A percentile compares a stretch with the other conserved stretches of the same genome.
Conservation (phyloP, 768 basidiomycete species). For the Pisolithus orientalis region DNA sequence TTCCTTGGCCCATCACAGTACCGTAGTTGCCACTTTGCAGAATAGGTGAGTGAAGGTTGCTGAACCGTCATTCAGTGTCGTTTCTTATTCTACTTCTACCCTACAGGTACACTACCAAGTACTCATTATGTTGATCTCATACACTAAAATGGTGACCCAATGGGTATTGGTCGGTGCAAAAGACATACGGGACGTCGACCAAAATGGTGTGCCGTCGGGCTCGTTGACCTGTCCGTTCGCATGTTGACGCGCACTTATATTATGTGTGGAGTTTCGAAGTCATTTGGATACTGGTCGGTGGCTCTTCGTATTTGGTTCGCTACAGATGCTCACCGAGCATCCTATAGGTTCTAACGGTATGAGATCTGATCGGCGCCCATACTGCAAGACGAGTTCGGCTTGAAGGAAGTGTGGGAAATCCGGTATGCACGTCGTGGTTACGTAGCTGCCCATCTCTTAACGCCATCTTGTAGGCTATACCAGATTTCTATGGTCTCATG, state of each 20-base stretch:
- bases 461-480: slow-evolving; percentile 38
- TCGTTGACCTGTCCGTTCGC: not conserved
- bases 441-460: not conserved
- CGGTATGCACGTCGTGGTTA: slow-evolving; percentile 35
- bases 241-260: not conserved
- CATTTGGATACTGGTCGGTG: slow-evolving; percentile 60
- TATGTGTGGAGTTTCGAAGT: slow-evolving; percentile 71
- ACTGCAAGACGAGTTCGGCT: slow-evolving; percentile 59
- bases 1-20: not conserved
- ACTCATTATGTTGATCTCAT: not conserved
- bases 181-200: slow-evolving; percentile 54
- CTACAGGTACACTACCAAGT: slow-evolving; percentile 52
- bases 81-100: slow-evolving; percentile 66
- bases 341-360: slow-evolving; percentile 52
- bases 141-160: slow-evolving; percentile 24
- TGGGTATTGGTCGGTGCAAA: slow-evolving; percentile 65
- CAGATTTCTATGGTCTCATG: slow-evolving; percentile 68
- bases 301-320: not conserved
- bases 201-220: slow-evolving; percentile 35
- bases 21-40: not conserved
- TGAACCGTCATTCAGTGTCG: slow-evolving; percentile 37
- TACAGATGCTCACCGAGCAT: not conserved
- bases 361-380: slow-evolving; percentile 75
- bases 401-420: slow-evolving; percentile 81
- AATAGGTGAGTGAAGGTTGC: not conserved